These are phyloP conservation scores for Pseudocercospora fuligena DNA, from an alignment of 2,329 filamentous ascomycete species.

Conservation along the genomic window DNA sequence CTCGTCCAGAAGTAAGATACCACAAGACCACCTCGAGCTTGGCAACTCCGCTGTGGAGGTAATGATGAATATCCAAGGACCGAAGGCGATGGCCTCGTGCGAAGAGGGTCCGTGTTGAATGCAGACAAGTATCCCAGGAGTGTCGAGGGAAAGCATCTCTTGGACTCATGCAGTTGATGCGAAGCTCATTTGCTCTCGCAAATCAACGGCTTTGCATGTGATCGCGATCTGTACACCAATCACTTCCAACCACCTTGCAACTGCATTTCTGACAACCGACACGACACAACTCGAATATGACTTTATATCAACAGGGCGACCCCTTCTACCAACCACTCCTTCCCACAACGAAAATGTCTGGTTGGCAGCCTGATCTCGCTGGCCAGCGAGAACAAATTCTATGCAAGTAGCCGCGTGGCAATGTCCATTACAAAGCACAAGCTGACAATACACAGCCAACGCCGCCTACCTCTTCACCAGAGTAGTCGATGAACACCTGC, in stretches of 20 bases:
- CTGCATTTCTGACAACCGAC: not conserved
- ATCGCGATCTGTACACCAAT: not conserved
- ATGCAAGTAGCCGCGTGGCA: not conserved
- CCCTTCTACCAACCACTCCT: not conserved
- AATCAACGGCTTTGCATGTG: not conserved
- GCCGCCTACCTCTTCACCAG: not conserved
- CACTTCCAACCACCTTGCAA: not conserved
- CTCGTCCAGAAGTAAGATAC: not conserved
- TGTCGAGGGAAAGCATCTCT: not conserved
- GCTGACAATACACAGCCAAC: not conserved
- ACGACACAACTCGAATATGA: not conserved
- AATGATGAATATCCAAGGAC: not conserved
- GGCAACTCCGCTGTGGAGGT: not conserved
- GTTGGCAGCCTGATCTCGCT: not conserved
- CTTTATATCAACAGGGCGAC: not conserved
- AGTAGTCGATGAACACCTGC: not conserved
- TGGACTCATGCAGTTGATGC: not conserved
- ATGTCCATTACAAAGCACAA: not conserved
- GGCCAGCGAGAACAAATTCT: not conserved
- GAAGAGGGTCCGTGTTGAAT: not conserved
- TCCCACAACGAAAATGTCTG: not conserved
- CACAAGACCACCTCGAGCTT: not conserved
- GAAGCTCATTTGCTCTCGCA: not conserved
- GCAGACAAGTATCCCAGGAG: not conserved
- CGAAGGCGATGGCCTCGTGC: not conserved